A percentile compares a stretch with the other conserved stretches of the same genome.
phyloP scores from a whole-genome alignment of 768 basidiomycete genomes.

The Obba rivulosa region DNA sequence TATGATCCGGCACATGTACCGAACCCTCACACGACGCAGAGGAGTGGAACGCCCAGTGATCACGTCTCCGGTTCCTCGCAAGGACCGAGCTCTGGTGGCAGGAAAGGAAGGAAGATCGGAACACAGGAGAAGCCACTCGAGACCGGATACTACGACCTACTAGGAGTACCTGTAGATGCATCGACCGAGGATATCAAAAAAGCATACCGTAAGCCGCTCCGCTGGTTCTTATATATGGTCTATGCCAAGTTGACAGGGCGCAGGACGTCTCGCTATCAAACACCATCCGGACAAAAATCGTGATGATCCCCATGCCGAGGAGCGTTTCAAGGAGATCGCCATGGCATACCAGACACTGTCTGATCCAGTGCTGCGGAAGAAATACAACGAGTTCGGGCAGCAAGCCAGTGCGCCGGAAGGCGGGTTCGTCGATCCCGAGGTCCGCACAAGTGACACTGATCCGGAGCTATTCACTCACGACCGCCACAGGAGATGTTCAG shows the following conservation, averaged over 20 bases:
- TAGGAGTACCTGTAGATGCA: constrained; percentile 71
- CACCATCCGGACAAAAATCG: constrained; percentile 92
- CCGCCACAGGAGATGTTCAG: constrained; percentile 43
- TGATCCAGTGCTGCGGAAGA: constrained; percentile 66
- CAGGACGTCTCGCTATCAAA: constrained; percentile 83
- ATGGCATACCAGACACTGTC: constrained; percentile 87
- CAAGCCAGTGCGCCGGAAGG: constrained; percentile 81
- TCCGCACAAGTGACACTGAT: constrained; percentile 17
- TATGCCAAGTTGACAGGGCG: neutral
- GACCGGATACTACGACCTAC: constrained; percentile 85
- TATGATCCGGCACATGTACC: constrained; percentile 65
- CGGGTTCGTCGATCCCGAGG: constrained; percentile 84
- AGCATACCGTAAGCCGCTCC: constrained; percentile 65
- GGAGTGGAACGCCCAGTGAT: neutral
- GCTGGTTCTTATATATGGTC: neutral
- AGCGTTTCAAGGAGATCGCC: constrained; percentile 86
- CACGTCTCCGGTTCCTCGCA: constrained; percentile 11
- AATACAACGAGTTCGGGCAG: constrained; percentile 89
- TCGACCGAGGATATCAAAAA: constrained; percentile 86
- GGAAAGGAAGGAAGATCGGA: constrained; percentile 75
- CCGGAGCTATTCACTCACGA: neutral
- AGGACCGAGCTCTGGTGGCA: constrained; percentile 8
- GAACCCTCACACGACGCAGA: constrained; percentile 2
- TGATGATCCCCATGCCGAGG: constrained; percentile 78
- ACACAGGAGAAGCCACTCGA: constrained; percentile 86